These are phyloP conservation scores for Pisolithus tinctorius DNA, from an alignment of 768 basidiomycete species.

Conservation along the genomic window DNA sequence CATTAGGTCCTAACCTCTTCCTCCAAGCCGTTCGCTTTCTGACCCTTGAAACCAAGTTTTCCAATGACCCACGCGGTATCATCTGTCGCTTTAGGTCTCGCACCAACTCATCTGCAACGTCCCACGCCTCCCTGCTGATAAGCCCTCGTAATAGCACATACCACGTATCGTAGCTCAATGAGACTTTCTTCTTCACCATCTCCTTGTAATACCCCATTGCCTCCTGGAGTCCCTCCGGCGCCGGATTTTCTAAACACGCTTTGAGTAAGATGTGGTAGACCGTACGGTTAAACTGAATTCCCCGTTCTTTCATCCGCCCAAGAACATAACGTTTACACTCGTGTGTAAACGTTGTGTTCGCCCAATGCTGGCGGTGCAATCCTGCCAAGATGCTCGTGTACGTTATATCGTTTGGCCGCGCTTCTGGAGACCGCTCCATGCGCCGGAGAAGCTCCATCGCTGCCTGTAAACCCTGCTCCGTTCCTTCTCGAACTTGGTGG, in stretches of 20 bases:
- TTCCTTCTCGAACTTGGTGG: conserved; percentile 55
- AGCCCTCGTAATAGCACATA: conserved; percentile 68
- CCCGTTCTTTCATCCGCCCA: conserved; percentile 49
- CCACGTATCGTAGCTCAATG: conserved; percentile 62
- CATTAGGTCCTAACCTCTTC: conserved; percentile 18
- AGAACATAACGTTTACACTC: conserved; percentile 46
- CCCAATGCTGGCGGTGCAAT: conserved; percentile 55
- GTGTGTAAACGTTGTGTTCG: conserved; percentile 37
- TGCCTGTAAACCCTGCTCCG: conserved; percentile 45
- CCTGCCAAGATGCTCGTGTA: conserved; percentile 78
- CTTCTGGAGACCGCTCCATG: conserved; percentile 59
- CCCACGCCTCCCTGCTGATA: conserved; percentile 50
- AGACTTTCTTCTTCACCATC: conserved; percentile 46
- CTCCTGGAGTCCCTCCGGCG: conserved; percentile 42
- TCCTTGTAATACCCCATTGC: conserved; percentile 56
- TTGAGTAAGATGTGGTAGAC: conserved; percentile 76
- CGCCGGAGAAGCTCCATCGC: conserved; percentile 64
- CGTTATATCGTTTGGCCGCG: conserved; percentile 67
- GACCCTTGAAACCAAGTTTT: conserved; percentile 44
- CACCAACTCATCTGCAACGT: conserved; percentile 52
- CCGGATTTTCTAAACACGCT: conserved; percentile 50
- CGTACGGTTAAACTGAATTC: conserved; percentile 49
- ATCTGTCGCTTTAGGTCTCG: conserved; percentile 51
- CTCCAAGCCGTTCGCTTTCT: conserved; percentile 33
- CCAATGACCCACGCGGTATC: conserved; percentile 38